Conservation (phyloP, 2,329 filamentous ascomycete species). For the Trichoderma sp. region DNA sequence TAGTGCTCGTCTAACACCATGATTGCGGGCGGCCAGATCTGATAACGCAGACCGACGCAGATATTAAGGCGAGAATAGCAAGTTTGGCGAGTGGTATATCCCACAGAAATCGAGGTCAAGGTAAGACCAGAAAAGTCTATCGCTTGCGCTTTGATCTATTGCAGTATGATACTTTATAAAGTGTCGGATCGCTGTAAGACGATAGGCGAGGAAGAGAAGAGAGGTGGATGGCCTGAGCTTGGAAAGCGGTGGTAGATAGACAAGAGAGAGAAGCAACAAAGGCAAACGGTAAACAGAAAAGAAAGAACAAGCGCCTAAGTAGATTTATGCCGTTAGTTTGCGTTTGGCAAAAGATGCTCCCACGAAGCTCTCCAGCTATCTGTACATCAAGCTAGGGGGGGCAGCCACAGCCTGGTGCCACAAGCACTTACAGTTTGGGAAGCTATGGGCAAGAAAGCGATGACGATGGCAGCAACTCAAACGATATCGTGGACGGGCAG, state of each 20-base stretch:
- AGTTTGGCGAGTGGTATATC: not conserved
- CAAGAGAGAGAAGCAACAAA: not conserved
- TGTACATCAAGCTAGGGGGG: slow-evolving; percentile 3
- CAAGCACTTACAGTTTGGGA: slow-evolving; percentile 16
- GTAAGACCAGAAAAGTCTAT: not conserved
- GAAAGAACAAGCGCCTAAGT: slow-evolving; percentile 2
- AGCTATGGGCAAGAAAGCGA: slow-evolving; percentile 2
- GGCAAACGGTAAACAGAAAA: not conserved
- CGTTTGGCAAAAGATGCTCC: slow-evolving; percentile 1
- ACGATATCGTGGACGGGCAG: slow-evolving; percentile 10
- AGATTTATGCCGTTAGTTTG: not conserved
- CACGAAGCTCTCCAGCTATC: slow-evolving; percentile 3
- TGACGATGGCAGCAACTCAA: not conserved
- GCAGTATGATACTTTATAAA: not conserved
- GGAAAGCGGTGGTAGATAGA: not conserved
- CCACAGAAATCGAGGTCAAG: not conserved
- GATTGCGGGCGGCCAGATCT: slow-evolving; percentile 40
- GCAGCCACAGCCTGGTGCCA: not conserved
- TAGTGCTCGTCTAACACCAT: slow-evolving; percentile 96
- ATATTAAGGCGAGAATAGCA: slow-evolving; percentile 5
- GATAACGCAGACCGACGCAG: slow-evolving; percentile 15
- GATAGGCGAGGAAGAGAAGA: slow-evolving; percentile 2
- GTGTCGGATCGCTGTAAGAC: not conserved
- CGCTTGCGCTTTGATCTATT: slow-evolving; percentile 16
- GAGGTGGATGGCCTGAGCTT: not conserved